These are phyloP conservation scores for Lantana camara DNA, from an alignment of 257 asterid species.

Conservation along the genomic window DNA sequence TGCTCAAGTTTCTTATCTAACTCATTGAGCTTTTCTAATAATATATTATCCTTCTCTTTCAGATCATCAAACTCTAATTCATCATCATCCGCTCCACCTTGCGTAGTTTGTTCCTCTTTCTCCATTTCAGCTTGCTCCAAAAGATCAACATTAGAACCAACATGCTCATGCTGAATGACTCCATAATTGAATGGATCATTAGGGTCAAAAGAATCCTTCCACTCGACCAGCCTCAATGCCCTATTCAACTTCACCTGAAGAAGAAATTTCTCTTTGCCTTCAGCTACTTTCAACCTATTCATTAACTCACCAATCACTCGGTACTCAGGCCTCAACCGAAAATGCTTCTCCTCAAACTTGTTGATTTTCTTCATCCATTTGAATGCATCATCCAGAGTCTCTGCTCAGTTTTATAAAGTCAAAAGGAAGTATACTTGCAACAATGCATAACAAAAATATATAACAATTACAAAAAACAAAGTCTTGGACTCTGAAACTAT, in stretches of 20 bases:
- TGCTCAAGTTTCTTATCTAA: constrained; percentile 75
- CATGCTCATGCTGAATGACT: constrained; percentile 54
- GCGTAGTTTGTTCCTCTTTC: constrained; percentile 46
- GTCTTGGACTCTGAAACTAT: no score
- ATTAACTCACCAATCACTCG: constrained; percentile 88
- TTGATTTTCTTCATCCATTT: constrained; percentile 75
- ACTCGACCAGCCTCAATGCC: constrained; percentile 74
- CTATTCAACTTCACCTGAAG: constrained; percentile 87
- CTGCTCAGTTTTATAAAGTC: constrained; percentile 51
- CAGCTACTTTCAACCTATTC: constrained; percentile 85
- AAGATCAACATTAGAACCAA: constrained; percentile 52
- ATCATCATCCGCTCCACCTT: constrained; percentile 48
- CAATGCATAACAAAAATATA: not conserved
- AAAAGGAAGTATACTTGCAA: constrained; percentile 21
- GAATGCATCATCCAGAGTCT: constrained; percentile 63
- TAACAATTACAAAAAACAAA: constrained; percentile 3
- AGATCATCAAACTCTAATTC: constrained; percentile 71
- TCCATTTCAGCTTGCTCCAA: constrained; percentile 52
- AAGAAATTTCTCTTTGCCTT: constrained; percentile 85
- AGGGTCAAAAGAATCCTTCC: constrained; percentile 84
- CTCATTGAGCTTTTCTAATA: constrained; percentile 71
- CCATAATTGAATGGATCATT: constrained; percentile 84
- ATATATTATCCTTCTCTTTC: constrained; percentile 77
- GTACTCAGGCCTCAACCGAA: constrained; percentile 70
- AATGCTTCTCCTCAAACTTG: constrained; percentile 83